Evolutionary conservation across 345 rosid species (phyloP).

Genomic region (Pugionium dolabratum): DNA sequence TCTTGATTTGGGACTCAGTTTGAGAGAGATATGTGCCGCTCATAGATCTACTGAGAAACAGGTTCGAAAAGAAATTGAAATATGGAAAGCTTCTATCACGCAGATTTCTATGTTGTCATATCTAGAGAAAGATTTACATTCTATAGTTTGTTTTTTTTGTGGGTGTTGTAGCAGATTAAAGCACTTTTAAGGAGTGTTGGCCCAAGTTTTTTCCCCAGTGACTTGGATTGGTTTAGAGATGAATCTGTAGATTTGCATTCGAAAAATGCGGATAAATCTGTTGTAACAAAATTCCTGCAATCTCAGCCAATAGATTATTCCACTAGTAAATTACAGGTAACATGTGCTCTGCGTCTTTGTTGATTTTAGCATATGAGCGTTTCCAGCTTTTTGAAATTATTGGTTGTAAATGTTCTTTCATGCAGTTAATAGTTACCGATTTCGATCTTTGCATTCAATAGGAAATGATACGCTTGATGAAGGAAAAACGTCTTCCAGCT

Average conservation of each 20-base stretch:
- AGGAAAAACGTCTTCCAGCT: constrained; percentile 72
- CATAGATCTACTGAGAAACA: constrained; percentile 90
- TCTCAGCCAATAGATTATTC: constrained; percentile 81
- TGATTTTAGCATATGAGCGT: constrained; percentile 16
- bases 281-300: constrained; percentile 77
- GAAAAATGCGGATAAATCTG: constrained; percentile 80
- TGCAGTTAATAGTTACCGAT: constrained; percentile 20
- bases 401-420: constrained; percentile 5
- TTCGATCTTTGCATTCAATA: constrained; percentile 36
- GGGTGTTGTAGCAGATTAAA: constrained; percentile 73
- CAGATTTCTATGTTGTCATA: constrained; percentile 6
- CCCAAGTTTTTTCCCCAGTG: constrained; percentile 69
- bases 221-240: constrained; percentile 76
- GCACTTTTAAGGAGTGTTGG: constrained; percentile 81
- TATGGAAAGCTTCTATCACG: constrained; percentile 8
- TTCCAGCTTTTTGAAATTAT: background rate
- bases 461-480: constrained; percentile 91
- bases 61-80: constrained; percentile 45
- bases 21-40: constrained; percentile 84
- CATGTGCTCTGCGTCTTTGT: constrained; percentile 15
- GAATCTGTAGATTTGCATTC: constrained; percentile 55
- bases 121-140: constrained; percentile 22
- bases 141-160: constrained; percentile 22
- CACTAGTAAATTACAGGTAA: constrained; percentile 84
- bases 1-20: constrained; percentile 77